Base-by-base conservation (phyloP, 371 early-diverging fungal genomes). In the Mortierella sp. region DNA sequence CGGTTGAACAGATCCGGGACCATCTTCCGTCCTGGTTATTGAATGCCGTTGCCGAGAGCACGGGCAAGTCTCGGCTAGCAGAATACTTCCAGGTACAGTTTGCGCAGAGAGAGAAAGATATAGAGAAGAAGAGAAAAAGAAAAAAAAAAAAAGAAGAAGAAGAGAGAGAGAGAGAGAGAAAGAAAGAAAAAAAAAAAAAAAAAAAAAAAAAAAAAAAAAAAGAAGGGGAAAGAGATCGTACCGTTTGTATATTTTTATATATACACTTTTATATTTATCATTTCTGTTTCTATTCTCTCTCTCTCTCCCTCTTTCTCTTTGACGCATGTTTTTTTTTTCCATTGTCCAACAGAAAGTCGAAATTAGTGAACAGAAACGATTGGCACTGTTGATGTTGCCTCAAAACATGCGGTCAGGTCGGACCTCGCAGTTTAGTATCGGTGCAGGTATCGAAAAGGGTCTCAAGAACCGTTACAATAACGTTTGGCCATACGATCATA, bases 381-480 rank as follows among this genome's bases (percentile, higher is more conserved):
- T 89, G 26, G 89, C 88, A 64, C 83, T 85, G 30, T 73, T 90
- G 72, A 86, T 86, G 86, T 79, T 75, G 64, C 87, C 77, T 61
- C 87, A 75, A 65, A 76, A 83, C 28, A 85, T 77, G 45, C 79
- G 83, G 9, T 57, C 75, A 12, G 56, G 60, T 19, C 7, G 52
- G 6, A 84, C 83, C 21, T 81, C 74, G 64, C 87, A 84, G 28
- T 84, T 85, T 60, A 87, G 87, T 68, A 87, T 89, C 60, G 83
- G 88, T 28, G 86, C 85, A 19, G 87, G 85, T 21, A 83, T 87
- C 43, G 90, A 89, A 79, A 85, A 85, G 75, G 89, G 87, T 15
- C 79, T 84, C 16, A 70, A 84, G 66, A 90, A 91, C 70, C 82
- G 94, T 23, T 95, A 94, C 79, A 84, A 82, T 53, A 92, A 93